A percentile compares a stretch with the other conserved stretches of the same genome.
phyloP scores from a whole-genome alignment of 768 basidiomycete species.

The Clavaria fumosa region DNA sequence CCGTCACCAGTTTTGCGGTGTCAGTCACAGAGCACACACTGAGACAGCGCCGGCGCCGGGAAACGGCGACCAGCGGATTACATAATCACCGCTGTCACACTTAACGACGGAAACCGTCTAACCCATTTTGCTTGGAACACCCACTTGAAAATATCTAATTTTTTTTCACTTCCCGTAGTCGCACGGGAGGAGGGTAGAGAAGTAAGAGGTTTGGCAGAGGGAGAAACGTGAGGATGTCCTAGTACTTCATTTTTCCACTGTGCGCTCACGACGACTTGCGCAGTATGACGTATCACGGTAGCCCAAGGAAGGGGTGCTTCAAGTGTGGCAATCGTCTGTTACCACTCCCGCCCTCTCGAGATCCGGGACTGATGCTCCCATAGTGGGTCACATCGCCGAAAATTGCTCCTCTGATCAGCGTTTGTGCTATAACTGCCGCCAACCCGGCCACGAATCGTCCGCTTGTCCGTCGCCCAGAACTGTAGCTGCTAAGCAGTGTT shows the following conservation, averaged over 20 bases:
- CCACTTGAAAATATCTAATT: too few relatives aligned
- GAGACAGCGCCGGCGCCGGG: too few relatives aligned
- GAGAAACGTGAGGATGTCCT: constrained; percentile 44
- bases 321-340: constrained; percentile 85
- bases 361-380: constrained; percentile 6
- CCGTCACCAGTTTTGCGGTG: too few relatives aligned
- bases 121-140: too few relatives aligned
- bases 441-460: constrained; percentile 87
- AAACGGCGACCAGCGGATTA: too few relatives aligned
- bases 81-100: too few relatives aligned
- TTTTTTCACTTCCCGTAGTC: too few relatives aligned
- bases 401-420: constrained; percentile 79
- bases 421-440: constrained; percentile 89
- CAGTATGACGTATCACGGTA: constrained; percentile 70
- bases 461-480: constrained; percentile 75
- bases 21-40: too few relatives aligned
- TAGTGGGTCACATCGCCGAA: constrained; percentile 89
- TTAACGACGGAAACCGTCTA: too few relatives aligned
- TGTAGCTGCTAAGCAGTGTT: constrained; percentile 80
- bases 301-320: constrained; percentile 81
- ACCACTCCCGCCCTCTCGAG: constrained; percentile 4
- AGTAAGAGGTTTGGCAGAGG: constrained; percentile 59
- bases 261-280: constrained; percentile 16
- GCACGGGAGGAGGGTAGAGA: constrained; percentile 50
- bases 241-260: constrained; percentile 4